Evolutionary conservation across 2,329 filamentous ascomycete species (phyloP).

Genomic region (Ophiostoma sp.): DNA sequence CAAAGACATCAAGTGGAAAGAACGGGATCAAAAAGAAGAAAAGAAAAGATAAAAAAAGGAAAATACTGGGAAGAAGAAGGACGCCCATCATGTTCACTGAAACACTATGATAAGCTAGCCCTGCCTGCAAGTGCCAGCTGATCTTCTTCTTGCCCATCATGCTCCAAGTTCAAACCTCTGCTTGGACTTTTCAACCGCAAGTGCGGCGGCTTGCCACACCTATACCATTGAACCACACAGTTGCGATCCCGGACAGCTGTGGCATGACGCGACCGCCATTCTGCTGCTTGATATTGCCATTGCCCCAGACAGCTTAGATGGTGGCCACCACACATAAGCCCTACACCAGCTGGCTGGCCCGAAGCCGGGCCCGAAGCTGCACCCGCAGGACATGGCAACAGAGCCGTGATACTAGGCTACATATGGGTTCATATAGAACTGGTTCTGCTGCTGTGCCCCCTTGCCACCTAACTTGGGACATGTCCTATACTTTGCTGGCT

Average conservation of each 20-base stretch:
- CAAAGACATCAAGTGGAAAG: background rate
- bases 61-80: background rate
- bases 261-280: conserved; percentile 1
- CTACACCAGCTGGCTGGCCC: background rate
- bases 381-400: background rate
- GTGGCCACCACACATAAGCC: background rate
- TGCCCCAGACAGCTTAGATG: background rate
- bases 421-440: background rate
- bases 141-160: background rate
- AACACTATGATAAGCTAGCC: background rate
- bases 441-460: background rate
- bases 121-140: conserved; percentile 3
- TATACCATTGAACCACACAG: background rate
- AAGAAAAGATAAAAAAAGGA: background rate
- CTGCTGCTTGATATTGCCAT: conserved; percentile 3
- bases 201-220: background rate
- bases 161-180: background rate
- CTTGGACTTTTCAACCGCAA: background rate
- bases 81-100: background rate
- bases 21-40: background rate
- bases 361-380: background rate
- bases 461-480: background rate
- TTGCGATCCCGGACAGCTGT: background rate
- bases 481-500: background rate
- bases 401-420: background rate